Evolutionary conservation across 176 grass and related monocot species (phyloP).

Genomic region (Carex littledalei): DNA sequence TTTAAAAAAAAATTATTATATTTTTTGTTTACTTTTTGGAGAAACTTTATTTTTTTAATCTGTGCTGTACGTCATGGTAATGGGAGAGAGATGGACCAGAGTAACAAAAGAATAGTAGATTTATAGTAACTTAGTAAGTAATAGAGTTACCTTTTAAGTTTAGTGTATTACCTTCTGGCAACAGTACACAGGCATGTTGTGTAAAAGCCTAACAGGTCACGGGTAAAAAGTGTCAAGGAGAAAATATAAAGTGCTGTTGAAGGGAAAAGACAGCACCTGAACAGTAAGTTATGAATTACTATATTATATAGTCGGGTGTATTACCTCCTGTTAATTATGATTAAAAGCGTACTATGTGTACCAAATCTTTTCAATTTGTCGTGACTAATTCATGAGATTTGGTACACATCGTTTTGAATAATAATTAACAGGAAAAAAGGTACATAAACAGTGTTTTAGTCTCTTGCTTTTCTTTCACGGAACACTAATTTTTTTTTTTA

Average conservation of each 20-base stretch:
- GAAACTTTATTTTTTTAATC: not conserved
- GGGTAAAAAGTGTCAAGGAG: slow-evolving; percentile 9
- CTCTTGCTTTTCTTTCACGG: not conserved
- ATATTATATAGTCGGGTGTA: not conserved
- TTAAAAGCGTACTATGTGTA: too few species aligned
- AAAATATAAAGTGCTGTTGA: not conserved
- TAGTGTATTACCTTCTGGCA: not conserved
- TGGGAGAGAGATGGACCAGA: not conserved
- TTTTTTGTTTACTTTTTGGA: not conserved
- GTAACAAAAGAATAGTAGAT: not conserved
- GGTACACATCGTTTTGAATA: not conserved
- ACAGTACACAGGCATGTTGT: not conserved
- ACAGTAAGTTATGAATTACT: not conserved
- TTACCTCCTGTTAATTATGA: too few species aligned
- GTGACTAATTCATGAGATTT: slow-evolving; percentile 10
- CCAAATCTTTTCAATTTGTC: not conserved
- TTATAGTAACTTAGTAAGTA: not conserved
- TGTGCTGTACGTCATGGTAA: not conserved
- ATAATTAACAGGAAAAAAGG: slow-evolving; percentile 9
- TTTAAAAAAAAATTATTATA: not conserved
- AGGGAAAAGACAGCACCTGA: slow-evolving; percentile 14
- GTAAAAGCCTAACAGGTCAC: not conserved
- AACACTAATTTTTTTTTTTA: not conserved
- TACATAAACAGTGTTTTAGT: slow-evolving; percentile 6
- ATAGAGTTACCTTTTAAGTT: not conserved